Evolutionary conservation across 2,329 filamentous ascomycete genomes (phyloP), one percentile per base, ranked within the genome.

Genomic region (Rasamsonia emersonii): DNA sequence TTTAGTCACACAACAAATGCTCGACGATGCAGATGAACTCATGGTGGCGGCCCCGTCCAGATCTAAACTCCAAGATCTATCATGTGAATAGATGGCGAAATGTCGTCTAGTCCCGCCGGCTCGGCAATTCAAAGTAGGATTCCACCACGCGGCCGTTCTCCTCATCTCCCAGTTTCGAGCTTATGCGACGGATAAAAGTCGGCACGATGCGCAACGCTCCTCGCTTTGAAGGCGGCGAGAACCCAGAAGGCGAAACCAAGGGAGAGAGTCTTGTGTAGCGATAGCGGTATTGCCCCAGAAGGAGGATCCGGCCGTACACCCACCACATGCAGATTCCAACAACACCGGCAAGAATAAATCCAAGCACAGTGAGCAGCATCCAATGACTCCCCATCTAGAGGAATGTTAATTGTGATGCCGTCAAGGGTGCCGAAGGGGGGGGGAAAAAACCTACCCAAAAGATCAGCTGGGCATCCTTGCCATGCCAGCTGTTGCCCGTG

Each of bases 401-500:
- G n/a, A n/a, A n/a, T n/a, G n/a, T n/a, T n/a, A n/a, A n/a, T n/a
- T n/a, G n/a, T n/a, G n/a, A n/a, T n/a, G n/a, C n/a, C n/a, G n/a
- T n/a, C n/a, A n/a, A n/a, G n/a, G n/a, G n/a, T n/a, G n/a, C n/a
- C n/a, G n/a, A n/a, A 10, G 29, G 21, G 19, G 14, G 24, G n/a
- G 18, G 19, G 7, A 18, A 9, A 13, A 13, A 7, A 49, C 60
- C 46, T 55, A 71, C 65, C 73, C 76, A 80, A 55, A 79, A 78
- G 37, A 80, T 79, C 32, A 79, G 50, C 48, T 68, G 65, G 30
- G 77, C 75, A 45, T 80, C 76, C 39, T 67, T 71, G 28, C 67
- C 70, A 49, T 80, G 76, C 76, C 76, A 79, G 56, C 73, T 77
- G 55, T 73, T 77, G 24, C 76, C 76, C 32, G 71, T 53, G 48